These are phyloP conservation scores for Aotearoamyces nothofagi DNA, from an alignment of 2,329 filamentous ascomycete species.

Conservation along the genomic window DNA sequence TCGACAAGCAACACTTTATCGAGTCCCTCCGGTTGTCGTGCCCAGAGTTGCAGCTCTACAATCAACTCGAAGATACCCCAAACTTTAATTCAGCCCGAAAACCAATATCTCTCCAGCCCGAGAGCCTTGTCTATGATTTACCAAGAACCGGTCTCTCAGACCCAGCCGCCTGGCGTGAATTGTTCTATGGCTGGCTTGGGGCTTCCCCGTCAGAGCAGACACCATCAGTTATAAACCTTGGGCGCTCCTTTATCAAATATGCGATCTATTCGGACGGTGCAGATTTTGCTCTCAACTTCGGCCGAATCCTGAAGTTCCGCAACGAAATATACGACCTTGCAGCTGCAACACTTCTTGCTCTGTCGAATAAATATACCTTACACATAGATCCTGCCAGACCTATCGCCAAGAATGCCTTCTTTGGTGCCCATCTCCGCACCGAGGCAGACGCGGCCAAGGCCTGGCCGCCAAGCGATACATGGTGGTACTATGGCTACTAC, in stretches of 20 bases:
- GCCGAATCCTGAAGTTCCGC: conserved; percentile 20
- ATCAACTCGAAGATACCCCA: neutral
- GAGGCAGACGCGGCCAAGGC: conserved; percentile 8
- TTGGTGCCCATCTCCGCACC: conserved; percentile 10
- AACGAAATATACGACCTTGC: conserved; percentile 11
- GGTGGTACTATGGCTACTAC: too few relatives aligned
- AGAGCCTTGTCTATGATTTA: neutral
- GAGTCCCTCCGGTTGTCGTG: neutral
- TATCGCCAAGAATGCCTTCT: conserved; percentile 6
- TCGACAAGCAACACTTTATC: neutral
- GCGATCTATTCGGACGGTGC: conserved; percentile 19
- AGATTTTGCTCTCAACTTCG: conserved; percentile 20
- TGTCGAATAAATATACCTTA: conserved; percentile 12
- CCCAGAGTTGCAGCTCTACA: neutral
- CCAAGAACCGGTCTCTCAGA: neutral
- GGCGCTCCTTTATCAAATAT: conserved; percentile 21
- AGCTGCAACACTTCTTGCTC: conserved; percentile 15
- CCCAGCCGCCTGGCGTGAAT: neutral
- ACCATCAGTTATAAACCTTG: conserved; percentile 7
- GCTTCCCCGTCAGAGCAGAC: neutral
- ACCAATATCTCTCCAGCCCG: neutral
- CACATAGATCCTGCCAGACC: conserved; percentile 13
- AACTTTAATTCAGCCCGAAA: neutral
- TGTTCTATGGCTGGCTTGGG: neutral
- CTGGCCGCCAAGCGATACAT: conserved; percentile 6